These are phyloP conservation scores for Pseudodiploospora longispora DNA, from an alignment of 2,329 filamentous ascomycete genomes.

Conservation along the genomic window DNA sequence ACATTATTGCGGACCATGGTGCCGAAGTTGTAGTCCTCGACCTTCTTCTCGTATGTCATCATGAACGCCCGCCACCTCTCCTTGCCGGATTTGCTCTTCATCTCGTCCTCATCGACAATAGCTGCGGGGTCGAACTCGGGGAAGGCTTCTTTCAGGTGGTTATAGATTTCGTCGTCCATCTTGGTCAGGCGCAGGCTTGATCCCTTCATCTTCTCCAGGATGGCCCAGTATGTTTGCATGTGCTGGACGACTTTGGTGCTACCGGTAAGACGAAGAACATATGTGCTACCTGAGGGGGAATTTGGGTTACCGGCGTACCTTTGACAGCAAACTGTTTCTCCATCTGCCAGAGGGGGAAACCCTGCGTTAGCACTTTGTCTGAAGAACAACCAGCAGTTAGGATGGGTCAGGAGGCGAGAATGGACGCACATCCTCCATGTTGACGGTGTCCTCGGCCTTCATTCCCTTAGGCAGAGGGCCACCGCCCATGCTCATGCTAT, in stretches of 20 bases:
- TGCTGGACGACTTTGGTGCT: constrained; percentile 66
- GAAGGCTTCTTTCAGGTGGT: constrained; percentile 79
- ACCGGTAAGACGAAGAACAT: background rate
- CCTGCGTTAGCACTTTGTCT: constrained; percentile 1
- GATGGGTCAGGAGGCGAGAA: background rate
- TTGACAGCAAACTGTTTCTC: constrained; percentile 99
- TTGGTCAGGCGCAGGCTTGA: constrained; percentile 87
- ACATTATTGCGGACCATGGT: constrained; percentile 79
- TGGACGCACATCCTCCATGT: constrained; percentile 47
- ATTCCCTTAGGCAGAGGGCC: constrained; percentile 45
- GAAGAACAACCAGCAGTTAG: background rate
- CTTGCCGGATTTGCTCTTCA: constrained; percentile 97
- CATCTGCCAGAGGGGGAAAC: constrained; percentile 50
- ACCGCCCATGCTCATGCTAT: constrained; percentile 23
- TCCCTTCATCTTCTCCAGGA: constrained; percentile 83
- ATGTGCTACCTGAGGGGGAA: background rate
- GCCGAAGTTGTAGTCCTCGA: constrained; percentile 98
- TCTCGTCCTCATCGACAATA: constrained; percentile 80
- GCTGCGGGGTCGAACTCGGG: constrained; percentile 82
- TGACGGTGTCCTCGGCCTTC: constrained; percentile 47
- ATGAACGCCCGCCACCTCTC: constrained; percentile 92
- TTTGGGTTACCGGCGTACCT: constrained; percentile 39
- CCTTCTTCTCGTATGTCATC: constrained; percentile 84
- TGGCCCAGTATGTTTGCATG: constrained; percentile 93
- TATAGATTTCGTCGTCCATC: constrained; percentile 89